These are phyloP conservation scores for Wickerhamiella siamensis DNA, from an alignment of 805 yeast species.

Conservation along the genomic window DNA sequence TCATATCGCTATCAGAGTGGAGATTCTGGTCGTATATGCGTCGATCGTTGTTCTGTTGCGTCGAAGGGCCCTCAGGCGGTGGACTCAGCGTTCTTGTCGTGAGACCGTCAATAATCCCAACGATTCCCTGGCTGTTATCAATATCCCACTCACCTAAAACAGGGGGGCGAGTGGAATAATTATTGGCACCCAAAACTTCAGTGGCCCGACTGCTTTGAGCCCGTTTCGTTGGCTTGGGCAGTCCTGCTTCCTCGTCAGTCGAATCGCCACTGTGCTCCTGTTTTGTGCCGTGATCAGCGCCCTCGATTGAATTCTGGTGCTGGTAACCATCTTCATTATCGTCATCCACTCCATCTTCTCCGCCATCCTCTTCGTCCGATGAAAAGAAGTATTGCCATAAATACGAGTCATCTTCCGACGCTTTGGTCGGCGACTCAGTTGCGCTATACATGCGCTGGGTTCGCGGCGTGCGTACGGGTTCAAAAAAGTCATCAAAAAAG, in stretches of 20 bases:
- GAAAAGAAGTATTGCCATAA: slow-evolving; percentile 63
- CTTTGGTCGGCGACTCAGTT: slow-evolving; percentile 4
- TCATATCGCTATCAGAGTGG: slow-evolving; percentile 28
- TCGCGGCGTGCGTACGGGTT: slow-evolving; percentile 3
- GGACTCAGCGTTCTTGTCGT: slow-evolving; percentile 72
- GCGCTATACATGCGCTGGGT: not conserved
- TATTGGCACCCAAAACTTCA: slow-evolving; percentile 79
- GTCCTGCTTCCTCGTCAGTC: slow-evolving; percentile 79
- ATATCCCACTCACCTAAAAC: slow-evolving; percentile 76
- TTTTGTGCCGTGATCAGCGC: slow-evolving; percentile 2
- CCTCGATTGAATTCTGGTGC: slow-evolving; percentile 10
- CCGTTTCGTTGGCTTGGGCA: slow-evolving; percentile 47
- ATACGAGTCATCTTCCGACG: slow-evolving; percentile 43
- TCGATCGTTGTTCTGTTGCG: slow-evolving; percentile 1
- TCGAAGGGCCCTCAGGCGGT: slow-evolving; percentile 17
- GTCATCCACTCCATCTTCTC: slow-evolving; percentile 16
- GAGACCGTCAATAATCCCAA: slow-evolving; percentile 87
- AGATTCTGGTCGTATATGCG: slow-evolving; percentile 6
- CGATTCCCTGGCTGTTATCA: slow-evolving; percentile 60
- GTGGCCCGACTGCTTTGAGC: slow-evolving; percentile 69
- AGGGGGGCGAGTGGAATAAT: slow-evolving; percentile 80
- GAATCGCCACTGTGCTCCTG: slow-evolving; percentile 55
- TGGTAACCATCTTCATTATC: slow-evolving; percentile 18
- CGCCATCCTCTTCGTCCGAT: slow-evolving; percentile 25
- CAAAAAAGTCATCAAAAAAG: slow-evolving; percentile 15